Base-by-base conservation (phyloP, 352 stramenopile species). In the Thraustochytrium sp. region DNA sequence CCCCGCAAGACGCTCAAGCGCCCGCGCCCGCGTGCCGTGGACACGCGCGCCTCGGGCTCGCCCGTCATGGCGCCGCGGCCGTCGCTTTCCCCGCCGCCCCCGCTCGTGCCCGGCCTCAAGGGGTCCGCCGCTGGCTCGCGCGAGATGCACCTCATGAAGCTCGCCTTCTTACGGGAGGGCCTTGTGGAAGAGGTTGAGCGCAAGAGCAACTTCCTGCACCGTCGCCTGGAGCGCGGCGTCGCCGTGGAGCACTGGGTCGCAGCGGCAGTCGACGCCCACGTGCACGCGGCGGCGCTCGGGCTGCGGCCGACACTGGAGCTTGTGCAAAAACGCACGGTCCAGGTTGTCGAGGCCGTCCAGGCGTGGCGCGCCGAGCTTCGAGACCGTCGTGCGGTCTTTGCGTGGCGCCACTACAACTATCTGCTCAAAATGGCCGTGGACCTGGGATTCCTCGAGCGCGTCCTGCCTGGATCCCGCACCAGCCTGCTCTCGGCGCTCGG, bases 81-180 rank as follows among this genome's bases (percentile, higher is more conserved):
- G 26, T 44, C 11, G 26, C 9, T 72, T 72, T 3, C 46, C 59
- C 8, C 59, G 16, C 55, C 29, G 13, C 18, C 13, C 13, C 18
- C 55, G 13, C 26, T 13, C 16, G 26, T 31, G 59, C 59, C 34
- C 16, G 29, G 62, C 21, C 11, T 34, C 48, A 75, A 75, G 44
- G 62, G 62, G 4, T 56, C 62, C 23, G 62, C 36, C 23, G 62
- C 62, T 13, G 44, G 44, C 3, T 54, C 40, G 62, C 38, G 62
- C 5, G 68, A 80, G 53, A 29, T 80, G 4, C 49, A 80, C n/a
- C n/a, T 51, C 1, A 80, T 80, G 68, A 80, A 80, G 42, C 53
- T 80, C 26, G 40, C 40, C 34, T 80, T 80, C 31, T 4, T 80
- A 3, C 68, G 68, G 8, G 68, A 80, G 38, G 68, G 68, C 9